These are phyloP conservation scores for Podospora pseudopauciseta DNA, from an alignment of 495 filamentous ascomycete species.

Conservation along the genomic window DNA sequence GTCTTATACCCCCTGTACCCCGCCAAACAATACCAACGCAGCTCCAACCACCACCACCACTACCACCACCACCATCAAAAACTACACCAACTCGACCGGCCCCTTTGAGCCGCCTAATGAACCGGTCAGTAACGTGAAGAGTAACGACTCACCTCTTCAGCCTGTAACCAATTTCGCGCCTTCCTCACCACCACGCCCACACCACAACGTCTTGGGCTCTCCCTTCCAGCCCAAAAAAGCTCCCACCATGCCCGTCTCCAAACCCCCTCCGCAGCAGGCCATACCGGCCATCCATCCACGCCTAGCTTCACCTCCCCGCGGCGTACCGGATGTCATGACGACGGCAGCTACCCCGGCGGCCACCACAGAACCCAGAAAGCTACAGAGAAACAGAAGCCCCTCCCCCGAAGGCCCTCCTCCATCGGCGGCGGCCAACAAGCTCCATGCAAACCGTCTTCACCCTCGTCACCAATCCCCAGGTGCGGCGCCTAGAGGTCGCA, in stretches of 20 bases:
- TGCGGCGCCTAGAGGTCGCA: slow-evolving; percentile 30
- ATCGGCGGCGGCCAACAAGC: slow-evolving; percentile 12
- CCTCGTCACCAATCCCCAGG: slow-evolving; percentile 26
- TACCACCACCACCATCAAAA: slow-evolving; percentile 9
- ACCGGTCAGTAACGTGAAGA: not conserved
- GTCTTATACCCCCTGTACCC: slow-evolving; percentile 5
- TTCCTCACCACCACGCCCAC: not conserved
- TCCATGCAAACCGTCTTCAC: slow-evolving; percentile 31
- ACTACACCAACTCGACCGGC: slow-evolving; percentile 7
- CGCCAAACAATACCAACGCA: slow-evolving; percentile 10
- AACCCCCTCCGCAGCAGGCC: slow-evolving; percentile 13
- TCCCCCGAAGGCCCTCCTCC: slow-evolving; percentile 14
- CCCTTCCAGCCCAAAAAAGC: slow-evolving; percentile 23
- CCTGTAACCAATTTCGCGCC: not conserved
- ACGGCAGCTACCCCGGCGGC: slow-evolving; percentile 11
- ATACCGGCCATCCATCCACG: slow-evolving; percentile 10
- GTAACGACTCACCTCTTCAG: not conserved
- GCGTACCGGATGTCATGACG: slow-evolving; percentile 16
- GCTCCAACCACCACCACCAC: slow-evolving; percentile 1
- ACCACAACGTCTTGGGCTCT: not conserved
- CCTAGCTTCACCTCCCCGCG: slow-evolving; percentile 6
- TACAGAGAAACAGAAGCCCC: slow-evolving; percentile 8
- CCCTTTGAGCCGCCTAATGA: not conserved
- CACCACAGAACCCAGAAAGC: not conserved
- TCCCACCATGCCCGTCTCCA: slow-evolving; percentile 15